A percentile compares a stretch with the other conserved stretches of the same genome.
phyloP scores from a whole-genome alignment of 306 rosid species.

The Cucurbita maxima region DNA sequence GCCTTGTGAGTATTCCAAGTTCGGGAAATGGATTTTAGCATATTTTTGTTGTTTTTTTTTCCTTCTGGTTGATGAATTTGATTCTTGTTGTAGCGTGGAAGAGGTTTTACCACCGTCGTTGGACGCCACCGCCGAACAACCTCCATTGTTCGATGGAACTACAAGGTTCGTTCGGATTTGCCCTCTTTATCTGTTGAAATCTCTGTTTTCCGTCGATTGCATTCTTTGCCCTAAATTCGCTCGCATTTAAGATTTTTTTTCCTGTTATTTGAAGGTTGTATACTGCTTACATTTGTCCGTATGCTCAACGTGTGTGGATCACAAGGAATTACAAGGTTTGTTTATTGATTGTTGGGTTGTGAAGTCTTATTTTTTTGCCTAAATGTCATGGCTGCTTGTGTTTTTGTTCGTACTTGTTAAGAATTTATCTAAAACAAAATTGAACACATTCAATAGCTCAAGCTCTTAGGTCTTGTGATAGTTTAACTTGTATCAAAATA shows the following conservation, averaged over 20 bases:
- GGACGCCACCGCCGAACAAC: constrained; percentile 44
- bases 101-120: constrained; percentile 31
- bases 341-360: not conserved
- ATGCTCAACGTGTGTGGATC: constrained; percentile 82
- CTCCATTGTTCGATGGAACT: constrained; percentile 75
- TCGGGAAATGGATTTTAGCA: not conserved
- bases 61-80: not conserved
- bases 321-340: constrained; percentile 63
- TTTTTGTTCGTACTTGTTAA: not conserved
- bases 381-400: not conserved
- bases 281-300: constrained; percentile 40
- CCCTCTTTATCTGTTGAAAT: not conserved
- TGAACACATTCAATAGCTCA: not conserved
- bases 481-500: not conserved
- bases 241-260: not conserved
- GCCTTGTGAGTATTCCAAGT: not conserved
- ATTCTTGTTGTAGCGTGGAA: constrained; percentile 5
- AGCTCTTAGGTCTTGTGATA: not conserved
- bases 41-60: not conserved
- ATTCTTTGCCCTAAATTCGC: not conserved
- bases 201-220: not conserved
- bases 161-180: constrained; percentile 31
- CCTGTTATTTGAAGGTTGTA: constrained; percentile 35
- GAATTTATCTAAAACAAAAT: not conserved
- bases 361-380: not conserved